phyloP scores from a whole-genome alignment of 257 asterid species.

The Verbascum thapsus region DNA sequence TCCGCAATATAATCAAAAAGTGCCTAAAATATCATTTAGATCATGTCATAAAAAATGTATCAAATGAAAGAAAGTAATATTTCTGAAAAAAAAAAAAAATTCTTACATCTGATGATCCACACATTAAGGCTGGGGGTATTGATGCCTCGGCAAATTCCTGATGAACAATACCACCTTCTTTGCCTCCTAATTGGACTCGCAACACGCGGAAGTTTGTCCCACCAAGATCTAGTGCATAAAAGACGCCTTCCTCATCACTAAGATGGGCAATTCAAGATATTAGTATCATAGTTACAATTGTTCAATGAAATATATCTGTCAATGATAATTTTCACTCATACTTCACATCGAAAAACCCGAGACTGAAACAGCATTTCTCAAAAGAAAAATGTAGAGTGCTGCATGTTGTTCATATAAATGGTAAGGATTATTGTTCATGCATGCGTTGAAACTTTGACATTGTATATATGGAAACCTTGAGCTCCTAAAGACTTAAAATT shows the following conservation, averaged over 20 bases:
- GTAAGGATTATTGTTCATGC: too few species aligned
- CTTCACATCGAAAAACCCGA: too few species aligned
- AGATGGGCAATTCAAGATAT: slow-evolving; percentile 15
- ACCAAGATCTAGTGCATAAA: slow-evolving; percentile 93
- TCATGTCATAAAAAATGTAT: slow-evolving; percentile 1
- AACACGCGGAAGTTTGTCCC: slow-evolving; percentile 94
- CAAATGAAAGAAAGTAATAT: neutral
- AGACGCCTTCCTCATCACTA: slow-evolving; percentile 89
- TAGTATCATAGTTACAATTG: neutral
- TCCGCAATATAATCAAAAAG: slow-evolving; percentile 72
- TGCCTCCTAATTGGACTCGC: slow-evolving; percentile 87
- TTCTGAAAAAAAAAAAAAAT: neutral
- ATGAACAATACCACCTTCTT: slow-evolving; percentile 56
- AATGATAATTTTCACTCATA: too few species aligned
- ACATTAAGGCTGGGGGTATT: slow-evolving; percentile 82
- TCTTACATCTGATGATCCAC: slow-evolving; percentile 64
- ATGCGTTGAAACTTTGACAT: too few species aligned
- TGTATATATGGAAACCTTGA: too few species aligned
- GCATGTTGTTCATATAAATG: too few species aligned
- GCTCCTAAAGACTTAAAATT: too few species aligned
- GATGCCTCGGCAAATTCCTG: slow-evolving; percentile 91
- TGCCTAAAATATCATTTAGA: slow-evolving; percentile 43
- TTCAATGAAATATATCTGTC: neutral
- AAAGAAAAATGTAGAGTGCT: too few species aligned
- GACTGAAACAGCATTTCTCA: too few species aligned